These are phyloP conservation scores for Podaxis sp. DNA, from an alignment of 768 basidiomycete species.

Conservation along the genomic window DNA sequence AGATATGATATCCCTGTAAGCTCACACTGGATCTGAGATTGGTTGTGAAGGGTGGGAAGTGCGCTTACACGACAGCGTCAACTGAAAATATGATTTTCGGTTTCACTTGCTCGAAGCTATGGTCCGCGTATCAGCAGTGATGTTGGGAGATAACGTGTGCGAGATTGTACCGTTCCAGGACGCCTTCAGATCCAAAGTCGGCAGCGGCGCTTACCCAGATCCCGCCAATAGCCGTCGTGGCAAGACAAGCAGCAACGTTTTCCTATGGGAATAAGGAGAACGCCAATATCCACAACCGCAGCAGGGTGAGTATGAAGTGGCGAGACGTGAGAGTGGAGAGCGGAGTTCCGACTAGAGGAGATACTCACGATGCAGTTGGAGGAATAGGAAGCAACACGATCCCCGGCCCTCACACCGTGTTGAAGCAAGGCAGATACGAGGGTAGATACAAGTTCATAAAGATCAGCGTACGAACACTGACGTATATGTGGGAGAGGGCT, in stretches of 20 bases:
- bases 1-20: conserved; percentile 1
- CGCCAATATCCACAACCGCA: conserved; percentile 3
- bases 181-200: conserved; percentile 80
- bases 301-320: conserved; percentile 16
- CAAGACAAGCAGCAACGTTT: conserved; percentile 67
- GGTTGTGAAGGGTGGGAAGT: conserved; percentile 15
- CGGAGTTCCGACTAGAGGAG: conserved; percentile 6
- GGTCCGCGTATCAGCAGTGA: conserved; percentile 2
- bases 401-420: conserved; percentile 58
- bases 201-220: conserved; percentile 84
- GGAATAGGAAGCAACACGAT: conserved; percentile 75
- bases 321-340: conserved; percentile 8
- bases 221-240: conserved; percentile 69
- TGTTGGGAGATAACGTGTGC: conserved; percentile 9
- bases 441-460: conserved; percentile 57
- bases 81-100: conserved; percentile 73
- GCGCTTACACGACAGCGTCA: conserved; percentile 64
- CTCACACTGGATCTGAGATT: conserved; percentile 12
- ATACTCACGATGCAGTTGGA: conserved; percentile 73
- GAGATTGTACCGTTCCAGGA: conserved; percentile 61
- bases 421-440: conserved; percentile 56
- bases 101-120: conserved; percentile 72
- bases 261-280: conserved; percentile 41
- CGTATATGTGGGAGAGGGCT: conserved; percentile 43
- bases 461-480: conserved; percentile 51